phyloP scores from a whole-genome alignment of 129 eudicot genomes.

The Mikania micrantha region DNA sequence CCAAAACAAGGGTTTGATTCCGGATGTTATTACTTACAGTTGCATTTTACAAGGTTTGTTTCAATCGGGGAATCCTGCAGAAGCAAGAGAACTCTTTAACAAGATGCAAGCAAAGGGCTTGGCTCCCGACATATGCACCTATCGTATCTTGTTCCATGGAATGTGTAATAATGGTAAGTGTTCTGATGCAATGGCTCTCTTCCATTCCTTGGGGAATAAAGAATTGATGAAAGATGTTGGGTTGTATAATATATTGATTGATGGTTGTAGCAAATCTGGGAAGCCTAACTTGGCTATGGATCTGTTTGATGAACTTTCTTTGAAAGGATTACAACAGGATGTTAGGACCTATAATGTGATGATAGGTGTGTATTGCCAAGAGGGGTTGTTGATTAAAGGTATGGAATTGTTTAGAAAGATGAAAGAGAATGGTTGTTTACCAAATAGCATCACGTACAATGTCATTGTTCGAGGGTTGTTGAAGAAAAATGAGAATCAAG shows the following conservation, averaged over 20 bases:
- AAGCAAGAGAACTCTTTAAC: constrained; percentile 12
- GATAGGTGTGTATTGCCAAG: constrained; percentile 7
- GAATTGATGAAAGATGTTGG: not conserved
- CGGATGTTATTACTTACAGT: constrained; percentile 1
- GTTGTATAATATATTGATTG: constrained; percentile 15
- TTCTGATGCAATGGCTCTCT: constrained; percentile 23
- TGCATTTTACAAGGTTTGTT: constrained; percentile 20
- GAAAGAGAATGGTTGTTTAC: constrained; percentile 15
- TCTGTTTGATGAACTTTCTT: not conserved
- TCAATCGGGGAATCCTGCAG: not conserved
- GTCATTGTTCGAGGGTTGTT: constrained; percentile 14
- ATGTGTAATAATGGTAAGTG: not conserved
- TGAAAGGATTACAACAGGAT: no score
- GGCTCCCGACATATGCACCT: not conserved
- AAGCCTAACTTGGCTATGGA: constrained; percentile 1
- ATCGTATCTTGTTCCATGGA: constrained; percentile 8
- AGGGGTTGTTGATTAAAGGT: constrained; percentile 6
- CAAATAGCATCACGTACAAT: constrained; percentile 11
- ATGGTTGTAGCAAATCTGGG: constrained; percentile 19
- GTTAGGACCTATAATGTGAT: no score
- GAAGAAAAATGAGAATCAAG: constrained; percentile 6
- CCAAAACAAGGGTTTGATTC: no score
- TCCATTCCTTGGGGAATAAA: not conserved
- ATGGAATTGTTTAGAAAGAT: constrained; percentile 12
- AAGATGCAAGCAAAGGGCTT: constrained; percentile 16